Evolutionary conservation across 305 asterid species (phyloP).

Genomic region (Stenogyne calaminthoides): DNA sequence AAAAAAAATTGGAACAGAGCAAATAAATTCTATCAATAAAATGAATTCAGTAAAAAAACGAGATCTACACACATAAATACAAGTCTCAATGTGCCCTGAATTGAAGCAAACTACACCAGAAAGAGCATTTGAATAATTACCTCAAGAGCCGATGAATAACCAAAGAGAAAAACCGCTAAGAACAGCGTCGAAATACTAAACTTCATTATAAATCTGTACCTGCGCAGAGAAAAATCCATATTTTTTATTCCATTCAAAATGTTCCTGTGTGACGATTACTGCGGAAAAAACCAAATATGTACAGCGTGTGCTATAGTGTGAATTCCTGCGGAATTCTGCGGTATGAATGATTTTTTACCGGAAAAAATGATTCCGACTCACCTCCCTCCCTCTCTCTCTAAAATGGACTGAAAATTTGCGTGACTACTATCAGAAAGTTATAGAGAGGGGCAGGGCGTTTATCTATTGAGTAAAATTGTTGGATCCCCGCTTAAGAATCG

Average conservation of each 20-base stretch:
- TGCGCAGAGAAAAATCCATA: constrained; percentile 21
- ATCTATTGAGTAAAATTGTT: too few relatives aligned
- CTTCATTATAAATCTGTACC: constrained; percentile 37
- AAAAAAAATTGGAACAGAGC: not conserved
- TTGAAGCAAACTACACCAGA: not conserved
- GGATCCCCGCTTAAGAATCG: too few relatives aligned
- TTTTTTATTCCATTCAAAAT: constrained; percentile 4
- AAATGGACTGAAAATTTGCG: too few relatives aligned
- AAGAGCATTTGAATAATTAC: constrained; percentile 25
- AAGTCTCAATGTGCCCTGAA: not conserved
- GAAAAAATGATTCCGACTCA: constrained; percentile 15
- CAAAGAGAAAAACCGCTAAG: constrained; percentile 36
- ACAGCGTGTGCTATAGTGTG: not conserved
- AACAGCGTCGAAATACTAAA: constrained; percentile 31
- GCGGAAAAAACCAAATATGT: not conserved
- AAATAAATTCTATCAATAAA: constrained; percentile 1
- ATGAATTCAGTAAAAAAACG: not conserved
- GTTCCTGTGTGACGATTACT: too few relatives aligned
- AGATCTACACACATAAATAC: constrained; percentile 19
- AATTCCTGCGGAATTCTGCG: constrained; percentile 8
- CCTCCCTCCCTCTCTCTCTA: constrained; percentile 17
- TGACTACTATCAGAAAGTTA: too few relatives aligned
- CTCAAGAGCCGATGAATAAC: constrained; percentile 43
- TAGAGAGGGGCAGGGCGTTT: too few relatives aligned
- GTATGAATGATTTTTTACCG: constrained; percentile 19